Percentiles rank a stretch among this genome's conserved stretches.
Evolutionary conservation across 2,329 filamentous ascomycete genomes (phyloP).

Genomic region (Xylogone sp.): DNA sequence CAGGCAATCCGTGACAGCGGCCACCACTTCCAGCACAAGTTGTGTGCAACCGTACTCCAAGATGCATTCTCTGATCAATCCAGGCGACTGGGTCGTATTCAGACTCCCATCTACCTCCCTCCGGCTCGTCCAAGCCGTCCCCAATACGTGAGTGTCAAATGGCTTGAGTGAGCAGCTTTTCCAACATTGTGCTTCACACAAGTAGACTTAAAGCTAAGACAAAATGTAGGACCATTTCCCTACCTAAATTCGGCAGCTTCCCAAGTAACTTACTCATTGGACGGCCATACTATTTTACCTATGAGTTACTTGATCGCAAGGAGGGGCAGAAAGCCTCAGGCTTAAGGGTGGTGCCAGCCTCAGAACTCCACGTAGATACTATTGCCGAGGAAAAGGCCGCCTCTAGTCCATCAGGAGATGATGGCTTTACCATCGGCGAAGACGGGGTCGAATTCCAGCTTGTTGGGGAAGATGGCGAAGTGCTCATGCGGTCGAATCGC

Average conservation of each 20-base stretch:
- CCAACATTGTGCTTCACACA: neutral
- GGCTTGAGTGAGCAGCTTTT: conserved; percentile 16
- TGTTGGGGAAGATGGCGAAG: conserved; percentile 42
- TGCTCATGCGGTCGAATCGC: conserved; percentile 52
- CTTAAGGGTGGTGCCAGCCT: conserved; percentile 73
- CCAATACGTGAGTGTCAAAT: conserved; percentile 48
- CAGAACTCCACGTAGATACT: conserved; percentile 80
- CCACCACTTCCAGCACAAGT: neutral
- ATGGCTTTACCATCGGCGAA: conserved; percentile 37
- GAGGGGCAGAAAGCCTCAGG: conserved; percentile 62
- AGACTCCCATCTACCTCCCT: conserved; percentile 56
- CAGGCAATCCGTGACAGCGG: neutral
- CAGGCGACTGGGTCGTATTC: conserved; percentile 57
- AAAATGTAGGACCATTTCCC: conserved; percentile 66
- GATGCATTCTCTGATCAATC: conserved; percentile 41
- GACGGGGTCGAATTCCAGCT: conserved; percentile 42
- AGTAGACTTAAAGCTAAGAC: conserved; percentile 15
- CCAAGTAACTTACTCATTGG: conserved; percentile 84
- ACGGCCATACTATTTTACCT: conserved; percentile 89
- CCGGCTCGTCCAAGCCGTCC: conserved; percentile 53
- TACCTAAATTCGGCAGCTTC: conserved; percentile 92
- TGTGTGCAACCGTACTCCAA: conserved; percentile 1
- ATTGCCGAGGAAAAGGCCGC: conserved; percentile 49
- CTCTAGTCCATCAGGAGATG: conserved; percentile 38
- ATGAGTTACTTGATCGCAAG: conserved; percentile 74